Evolutionary conservation across 805 yeast species (phyloP), one percentile per base, ranked within the genome.

Genomic region (Nematodospora valgi): DNA sequence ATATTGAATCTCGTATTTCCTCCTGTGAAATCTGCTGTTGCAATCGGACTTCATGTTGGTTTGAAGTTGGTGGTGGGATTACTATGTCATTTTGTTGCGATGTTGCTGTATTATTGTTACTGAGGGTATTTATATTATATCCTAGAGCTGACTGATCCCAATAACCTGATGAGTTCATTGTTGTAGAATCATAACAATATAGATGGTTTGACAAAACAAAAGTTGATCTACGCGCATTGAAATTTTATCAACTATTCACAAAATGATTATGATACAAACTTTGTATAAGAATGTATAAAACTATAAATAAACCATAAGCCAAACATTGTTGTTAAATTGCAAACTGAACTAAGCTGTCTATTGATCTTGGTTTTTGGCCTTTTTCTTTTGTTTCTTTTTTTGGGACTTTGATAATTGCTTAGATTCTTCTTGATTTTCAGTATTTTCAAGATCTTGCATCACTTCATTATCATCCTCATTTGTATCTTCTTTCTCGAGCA

Each of bases 101-200:
- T n/a, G n/a, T n/a, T n/a, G n/a, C n/a, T n/a, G n/a, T n/a, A n/a
- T n/a, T n/a, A n/a, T n/a, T n/a, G n/a, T n/a, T n/a, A n/a, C 6
- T 18, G 13, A 12, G 18, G 29, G 3, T 25, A 16, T 30, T n/a
- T 32, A 25, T 16, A 24, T 34, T 32, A 29, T 19, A 20, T 27
- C 40, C 27, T n/a, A n/a, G n/a, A n/a, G n/a, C n/a, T 14, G 40
- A 27, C 10, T 40, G 41, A 35, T 53, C 56, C 58, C 57, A 55
- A 35, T 49, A 46, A n/a, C 54, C 59, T 8, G 60, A 55, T 4
- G 59, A 48, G 30, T 52, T 48, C 58, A 52, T 54, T 26, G 7
- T n/a, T 23, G n/a, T n/a, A n/a, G n/a, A n/a, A 22, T 11, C n/a
- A n/a, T n/a, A n/a, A n/a, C n/a, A n/a, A n/a, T n/a, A n/a, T n/a